These are phyloP conservation scores for Microbotryum intermedium DNA, from an alignment of 1,284 basidiomycete species.

Conservation along the genomic window DNA sequence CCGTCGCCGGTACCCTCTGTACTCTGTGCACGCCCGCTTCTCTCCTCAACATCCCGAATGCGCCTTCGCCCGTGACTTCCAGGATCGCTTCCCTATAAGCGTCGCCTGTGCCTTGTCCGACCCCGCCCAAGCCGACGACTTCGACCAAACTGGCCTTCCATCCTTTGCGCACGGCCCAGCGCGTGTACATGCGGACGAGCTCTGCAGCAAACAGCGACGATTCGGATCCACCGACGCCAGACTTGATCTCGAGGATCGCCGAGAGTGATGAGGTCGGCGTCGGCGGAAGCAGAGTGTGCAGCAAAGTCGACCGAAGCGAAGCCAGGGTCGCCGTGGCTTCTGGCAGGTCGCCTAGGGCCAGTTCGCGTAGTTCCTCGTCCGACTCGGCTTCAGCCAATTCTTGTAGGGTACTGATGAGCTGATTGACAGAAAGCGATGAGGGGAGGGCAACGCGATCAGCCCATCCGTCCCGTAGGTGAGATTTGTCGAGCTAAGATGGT, in stretches of 20 bases:
- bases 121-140: constrained; percentile 14
- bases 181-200: constrained; percentile 72
- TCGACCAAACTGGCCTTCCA: constrained; percentile 41
- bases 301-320: constrained; percentile 51
- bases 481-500: too few relatives aligned
- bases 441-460: too few relatives aligned
- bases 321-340: constrained; percentile 49
- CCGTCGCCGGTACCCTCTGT: constrained; percentile 85
- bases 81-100: constrained; percentile 60
- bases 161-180: constrained; percentile 50
- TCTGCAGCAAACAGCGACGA: constrained; percentile 73
- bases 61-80: constrained; percentile 66
- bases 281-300: constrained; percentile 60
- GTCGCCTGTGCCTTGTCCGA: constrained; percentile 15
- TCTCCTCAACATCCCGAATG: constrained; percentile 71
- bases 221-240: constrained; percentile 88
- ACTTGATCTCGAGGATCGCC: constrained; percentile 80
- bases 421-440: not conserved
- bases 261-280: constrained; percentile 58
- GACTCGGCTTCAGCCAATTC: constrained; percentile 16
- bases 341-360: constrained; percentile 64
- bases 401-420: constrained; percentile 17
- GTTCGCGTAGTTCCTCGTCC: constrained; percentile 63
- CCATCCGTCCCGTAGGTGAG: too few relatives aligned
- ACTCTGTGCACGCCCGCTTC: constrained; percentile 96